A percentile compares a stretch with the other conserved stretches of the same genome.
These are phyloP conservation scores for Delitschia confertaspora DNA, from an alignment of 495 filamentous ascomycete genomes.

Conservation along the genomic window DNA sequence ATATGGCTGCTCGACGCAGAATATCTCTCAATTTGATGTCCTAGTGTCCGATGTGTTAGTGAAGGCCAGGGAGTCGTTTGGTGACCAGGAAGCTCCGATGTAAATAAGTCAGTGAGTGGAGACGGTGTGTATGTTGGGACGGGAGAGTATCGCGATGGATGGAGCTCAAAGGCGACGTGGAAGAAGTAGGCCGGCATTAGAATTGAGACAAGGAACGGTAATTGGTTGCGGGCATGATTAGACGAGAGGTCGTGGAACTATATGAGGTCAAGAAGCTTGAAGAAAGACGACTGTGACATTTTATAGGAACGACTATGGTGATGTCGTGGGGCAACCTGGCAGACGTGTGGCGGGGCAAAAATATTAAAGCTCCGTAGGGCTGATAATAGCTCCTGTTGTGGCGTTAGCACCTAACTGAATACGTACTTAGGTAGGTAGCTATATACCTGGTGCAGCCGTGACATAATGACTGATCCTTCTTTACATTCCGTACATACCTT, in stretches of 20 bases:
- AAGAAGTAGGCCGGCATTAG: constrained; percentile 82
- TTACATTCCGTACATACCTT: too few relatives aligned
- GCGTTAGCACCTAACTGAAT: too few relatives aligned
- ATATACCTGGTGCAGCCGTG: too few relatives aligned
- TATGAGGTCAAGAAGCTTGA: neutral
- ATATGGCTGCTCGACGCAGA: constrained; percentile 16
- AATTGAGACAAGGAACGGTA: constrained; percentile 1
- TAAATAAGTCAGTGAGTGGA: constrained; percentile 42
- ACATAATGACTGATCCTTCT: too few relatives aligned
- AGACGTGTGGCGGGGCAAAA: too few relatives aligned
- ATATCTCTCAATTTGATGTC: constrained; percentile 8
- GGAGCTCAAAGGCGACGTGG: constrained; percentile 81
- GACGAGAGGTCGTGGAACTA: neutral
- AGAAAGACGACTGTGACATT: too few relatives aligned
- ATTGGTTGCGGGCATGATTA: constrained; percentile 4
- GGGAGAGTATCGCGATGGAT: constrained; percentile 34
- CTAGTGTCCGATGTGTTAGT: constrained; percentile 1
- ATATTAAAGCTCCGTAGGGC: too few relatives aligned
- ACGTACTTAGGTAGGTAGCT: too few relatives aligned
- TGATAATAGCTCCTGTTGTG: too few relatives aligned
- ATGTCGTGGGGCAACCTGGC: too few relatives aligned
- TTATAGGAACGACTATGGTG: too few relatives aligned
- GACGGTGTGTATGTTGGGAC: constrained; percentile 35
- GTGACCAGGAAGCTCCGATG: constrained; percentile 37
- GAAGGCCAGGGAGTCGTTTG: constrained; percentile 28